Conservation (phyloP, 1,284 basidiomycete genomes). For the Apiotrichum laibachii region DNA sequence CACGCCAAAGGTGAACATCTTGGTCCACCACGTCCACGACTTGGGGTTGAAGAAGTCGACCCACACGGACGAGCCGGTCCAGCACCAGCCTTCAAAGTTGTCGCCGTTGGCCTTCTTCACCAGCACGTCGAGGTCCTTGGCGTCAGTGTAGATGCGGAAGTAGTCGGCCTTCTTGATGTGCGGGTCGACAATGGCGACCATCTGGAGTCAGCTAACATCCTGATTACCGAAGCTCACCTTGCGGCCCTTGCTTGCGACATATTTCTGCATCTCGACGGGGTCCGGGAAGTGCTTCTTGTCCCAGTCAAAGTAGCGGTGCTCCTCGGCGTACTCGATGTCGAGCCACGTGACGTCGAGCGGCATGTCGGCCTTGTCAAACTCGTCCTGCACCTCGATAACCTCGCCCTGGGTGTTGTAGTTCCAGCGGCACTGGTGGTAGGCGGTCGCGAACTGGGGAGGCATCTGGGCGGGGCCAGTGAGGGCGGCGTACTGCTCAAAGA, state of each 20-base stretch:
- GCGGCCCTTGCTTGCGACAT: conserved; percentile 77
- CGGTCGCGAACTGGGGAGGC: conserved; percentile 86
- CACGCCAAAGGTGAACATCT: conserved; percentile 67
- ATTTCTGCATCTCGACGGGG: conserved; percentile 87
- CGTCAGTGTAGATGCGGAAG: conserved; percentile 84
- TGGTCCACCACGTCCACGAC: conserved; percentile 87
- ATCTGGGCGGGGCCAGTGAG: conserved; percentile 83
- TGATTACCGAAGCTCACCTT: conserved; percentile 60
- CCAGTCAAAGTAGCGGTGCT: conserved; percentile 99
- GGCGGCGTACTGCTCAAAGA: conserved; percentile 80
- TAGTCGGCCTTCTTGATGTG: conserved; percentile 80
- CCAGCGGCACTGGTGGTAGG: conserved; percentile 98
- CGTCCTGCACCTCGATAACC: conserved; percentile 76
- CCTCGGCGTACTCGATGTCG: conserved; percentile 93
- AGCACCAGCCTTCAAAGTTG: conserved; percentile 98
- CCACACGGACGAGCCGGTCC: conserved; percentile 93
- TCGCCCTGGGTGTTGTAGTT: conserved; percentile 93
- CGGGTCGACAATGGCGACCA: conserved; percentile 96
- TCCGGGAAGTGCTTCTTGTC: conserved; percentile 87
- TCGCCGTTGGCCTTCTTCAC: conserved; percentile 76
- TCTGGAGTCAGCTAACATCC: conserved; percentile 55
- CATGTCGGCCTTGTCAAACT: conserved; percentile 90
- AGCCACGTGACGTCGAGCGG: conserved; percentile 98
- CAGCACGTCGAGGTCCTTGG: conserved; percentile 73
- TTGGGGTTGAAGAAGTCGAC: conserved; percentile 93